Percentiles rank a stretch among this genome's conserved stretches.
Evolutionary conservation across 2,329 filamentous ascomycete species (phyloP).

Genomic region (Keithomyces neogunnii): DNA sequence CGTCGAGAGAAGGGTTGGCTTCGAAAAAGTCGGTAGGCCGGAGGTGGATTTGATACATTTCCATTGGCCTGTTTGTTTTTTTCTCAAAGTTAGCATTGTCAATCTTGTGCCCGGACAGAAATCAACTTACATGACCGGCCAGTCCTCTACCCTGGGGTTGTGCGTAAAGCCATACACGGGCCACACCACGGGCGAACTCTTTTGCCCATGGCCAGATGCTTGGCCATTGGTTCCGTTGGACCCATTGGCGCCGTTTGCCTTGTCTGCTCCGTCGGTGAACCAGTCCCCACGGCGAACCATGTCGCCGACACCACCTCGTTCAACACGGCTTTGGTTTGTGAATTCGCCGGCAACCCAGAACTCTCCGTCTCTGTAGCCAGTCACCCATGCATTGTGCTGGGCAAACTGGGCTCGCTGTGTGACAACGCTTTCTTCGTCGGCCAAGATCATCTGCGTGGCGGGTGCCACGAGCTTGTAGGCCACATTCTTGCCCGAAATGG

Average conservation of each 20-base stretch:
- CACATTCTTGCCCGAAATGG: conserved; percentile 38
- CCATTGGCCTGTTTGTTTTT: conserved; percentile 30
- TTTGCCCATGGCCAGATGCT: conserved; percentile 7
- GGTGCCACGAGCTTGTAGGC: conserved; percentile 40
- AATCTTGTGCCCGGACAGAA: too few species aligned
- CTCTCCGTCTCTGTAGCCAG: conserved; percentile 39
- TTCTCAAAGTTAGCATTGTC: too few species aligned
- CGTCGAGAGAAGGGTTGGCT: conserved; percentile 37
- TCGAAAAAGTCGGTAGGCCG: conserved; percentile 37
- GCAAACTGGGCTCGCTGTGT: conserved; percentile 36
- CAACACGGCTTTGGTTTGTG: conserved; percentile 38
- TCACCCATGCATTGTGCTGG: conserved; percentile 39
- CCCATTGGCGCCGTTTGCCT: conserved; percentile 8
- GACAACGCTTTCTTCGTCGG: conserved; percentile 34
- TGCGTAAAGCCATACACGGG: conserved; percentile 51
- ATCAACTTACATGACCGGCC: conserved; percentile 33
- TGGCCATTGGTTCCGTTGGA: not conserved
- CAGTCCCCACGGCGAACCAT: conserved; percentile 39
- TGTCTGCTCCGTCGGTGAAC: conserved; percentile 26
- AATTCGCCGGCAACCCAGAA: conserved; percentile 42
- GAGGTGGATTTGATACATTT: conserved; percentile 36
- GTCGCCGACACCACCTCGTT: conserved; percentile 33
- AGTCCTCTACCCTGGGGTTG: conserved; percentile 12
- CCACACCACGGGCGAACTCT: conserved; percentile 33
- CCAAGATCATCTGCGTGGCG: conserved; percentile 37